phyloP scores from a whole-genome alignment of 2,329 filamentous ascomycete genomes.

The Cadophora gregata region DNA sequence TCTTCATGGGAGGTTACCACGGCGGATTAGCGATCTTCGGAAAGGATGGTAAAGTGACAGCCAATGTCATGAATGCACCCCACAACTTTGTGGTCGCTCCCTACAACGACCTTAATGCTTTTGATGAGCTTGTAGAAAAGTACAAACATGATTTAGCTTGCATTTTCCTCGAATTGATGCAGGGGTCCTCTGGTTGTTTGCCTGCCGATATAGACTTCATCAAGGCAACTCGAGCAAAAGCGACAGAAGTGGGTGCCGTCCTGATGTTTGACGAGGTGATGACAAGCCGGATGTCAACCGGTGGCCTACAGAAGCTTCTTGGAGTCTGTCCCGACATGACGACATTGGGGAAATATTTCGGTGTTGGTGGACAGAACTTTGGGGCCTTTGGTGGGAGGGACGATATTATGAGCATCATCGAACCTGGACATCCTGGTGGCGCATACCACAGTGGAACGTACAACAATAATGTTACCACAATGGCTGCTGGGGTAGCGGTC shows the following conservation, averaged over 20 bases:
- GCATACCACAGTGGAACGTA: conserved; percentile 65
- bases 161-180: conserved; percentile 70
- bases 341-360: conserved; percentile 69
- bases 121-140: conserved; percentile 50
- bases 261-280: conserved; percentile 78
- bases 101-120: conserved; percentile 64
- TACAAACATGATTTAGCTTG: conserved; percentile 48
- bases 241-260: conserved; percentile 52
- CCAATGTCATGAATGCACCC: conserved; percentile 33
- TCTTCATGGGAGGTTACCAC: conserved; percentile 34
- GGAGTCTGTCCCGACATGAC: conserved; percentile 63
- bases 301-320: conserved; percentile 53
- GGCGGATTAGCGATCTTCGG: conserved; percentile 47
- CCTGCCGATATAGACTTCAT: conserved; percentile 45
- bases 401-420: conserved; percentile 63
- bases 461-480: conserved; percentile 66
- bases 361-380: conserved; percentile 69
- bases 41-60: conserved; percentile 40
- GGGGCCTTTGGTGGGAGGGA: conserved; percentile 61
- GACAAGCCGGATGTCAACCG: conserved; percentile 62
- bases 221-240: conserved; percentile 22
- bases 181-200: conserved; percentile 65
- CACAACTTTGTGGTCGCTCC: conserved; percentile 53
- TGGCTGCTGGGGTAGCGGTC: conserved; percentile 55
- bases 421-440: conserved; percentile 53